Evolutionary conservation across 2,329 filamentous ascomycete species (phyloP).

Genomic region (Rutstroemia sp.): DNA sequence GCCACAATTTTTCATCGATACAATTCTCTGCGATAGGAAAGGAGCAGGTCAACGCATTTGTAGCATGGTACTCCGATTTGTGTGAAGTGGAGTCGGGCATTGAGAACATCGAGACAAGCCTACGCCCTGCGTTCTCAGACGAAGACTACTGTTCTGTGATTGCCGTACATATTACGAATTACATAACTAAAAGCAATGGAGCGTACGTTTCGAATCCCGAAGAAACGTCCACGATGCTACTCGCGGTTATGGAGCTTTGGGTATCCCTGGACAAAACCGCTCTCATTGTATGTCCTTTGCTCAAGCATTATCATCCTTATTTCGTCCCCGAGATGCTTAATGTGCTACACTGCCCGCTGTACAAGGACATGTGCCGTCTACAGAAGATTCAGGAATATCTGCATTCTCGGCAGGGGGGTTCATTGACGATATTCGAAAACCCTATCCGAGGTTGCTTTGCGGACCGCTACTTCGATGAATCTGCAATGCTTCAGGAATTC

Average conservation of each 20-base stretch:
- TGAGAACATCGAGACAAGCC: too few relatives aligned
- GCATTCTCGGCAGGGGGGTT: slow-evolving; percentile 27
- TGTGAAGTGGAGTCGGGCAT: too few relatives aligned
- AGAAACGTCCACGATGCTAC: slow-evolving; percentile 43
- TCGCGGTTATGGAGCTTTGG: slow-evolving; percentile 53
- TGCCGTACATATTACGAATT: slow-evolving; percentile 30
- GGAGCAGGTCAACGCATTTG: not conserved
- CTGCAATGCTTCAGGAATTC: slow-evolving; percentile 15
- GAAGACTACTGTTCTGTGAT: slow-evolving; percentile 14
- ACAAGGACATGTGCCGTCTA: slow-evolving; percentile 43
- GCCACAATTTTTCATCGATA: not conserved
- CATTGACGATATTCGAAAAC: slow-evolving; percentile 40
- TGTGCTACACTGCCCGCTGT: slow-evolving; percentile 42
- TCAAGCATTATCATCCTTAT: slow-evolving; percentile 43
- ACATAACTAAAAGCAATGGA: slow-evolving; percentile 29
- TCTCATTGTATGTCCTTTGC: slow-evolving; percentile 35
- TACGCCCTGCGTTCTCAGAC: too few relatives aligned
- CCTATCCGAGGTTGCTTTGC: slow-evolving; percentile 32
- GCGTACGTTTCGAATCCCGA: slow-evolving; percentile 39
- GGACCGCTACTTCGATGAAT: slow-evolving; percentile 15
- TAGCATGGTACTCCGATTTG: too few relatives aligned
- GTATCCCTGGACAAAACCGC: slow-evolving; percentile 44
- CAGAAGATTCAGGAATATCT: slow-evolving; percentile 44
- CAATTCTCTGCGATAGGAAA: slow-evolving; percentile 2
- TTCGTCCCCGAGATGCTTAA: slow-evolving; percentile 46